A percentile compares a stretch with the other conserved stretches of the same genome.
Evolutionary conservation across 2,329 filamentous ascomycete genomes (phyloP).

Genomic region (Scopulariopsis brevicaulis): DNA sequence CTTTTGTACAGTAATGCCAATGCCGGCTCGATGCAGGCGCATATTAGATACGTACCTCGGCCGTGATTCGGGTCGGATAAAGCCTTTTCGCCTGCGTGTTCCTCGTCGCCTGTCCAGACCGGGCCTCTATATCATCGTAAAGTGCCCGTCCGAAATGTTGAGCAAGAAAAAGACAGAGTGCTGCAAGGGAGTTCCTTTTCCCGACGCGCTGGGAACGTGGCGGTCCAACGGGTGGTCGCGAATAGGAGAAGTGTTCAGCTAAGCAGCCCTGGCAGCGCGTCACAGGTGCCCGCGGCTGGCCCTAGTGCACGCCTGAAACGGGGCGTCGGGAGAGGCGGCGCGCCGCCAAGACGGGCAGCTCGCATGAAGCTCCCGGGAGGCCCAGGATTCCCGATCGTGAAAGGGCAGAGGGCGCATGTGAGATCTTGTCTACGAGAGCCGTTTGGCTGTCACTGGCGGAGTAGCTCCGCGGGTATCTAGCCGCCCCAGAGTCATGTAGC

Average conservation of each 20-base stretch:
- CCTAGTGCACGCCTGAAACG: not conserved
- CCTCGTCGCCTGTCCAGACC: not conserved
- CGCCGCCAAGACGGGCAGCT: not conserved
- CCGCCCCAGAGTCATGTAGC: not conserved
- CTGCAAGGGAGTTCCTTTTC: not conserved
- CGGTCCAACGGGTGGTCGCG: not conserved
- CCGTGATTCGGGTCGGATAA: not conserved
- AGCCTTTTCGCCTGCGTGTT: not conserved
- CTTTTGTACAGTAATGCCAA: not conserved
- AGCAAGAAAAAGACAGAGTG: not conserved
- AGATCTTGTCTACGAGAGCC: not conserved
- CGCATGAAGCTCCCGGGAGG: not conserved
- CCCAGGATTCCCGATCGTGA: not conserved
- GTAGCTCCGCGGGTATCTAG: not conserved
- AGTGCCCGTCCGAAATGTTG: not conserved
- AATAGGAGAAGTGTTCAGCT: not conserved
- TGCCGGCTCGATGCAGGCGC: not conserved
- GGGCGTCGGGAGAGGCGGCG: not conserved
- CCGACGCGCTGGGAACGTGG: not conserved
- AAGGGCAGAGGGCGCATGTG: not conserved
- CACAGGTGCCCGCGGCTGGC: not conserved
- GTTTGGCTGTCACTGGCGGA: not conserved
- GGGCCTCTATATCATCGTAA: not conserved
- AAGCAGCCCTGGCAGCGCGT: not conserved
- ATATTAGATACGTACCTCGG: not conserved